Conservation (phyloP, 2,329 filamentous ascomycete genomes). For the Lasiodiplodia hormozganensis region DNA sequence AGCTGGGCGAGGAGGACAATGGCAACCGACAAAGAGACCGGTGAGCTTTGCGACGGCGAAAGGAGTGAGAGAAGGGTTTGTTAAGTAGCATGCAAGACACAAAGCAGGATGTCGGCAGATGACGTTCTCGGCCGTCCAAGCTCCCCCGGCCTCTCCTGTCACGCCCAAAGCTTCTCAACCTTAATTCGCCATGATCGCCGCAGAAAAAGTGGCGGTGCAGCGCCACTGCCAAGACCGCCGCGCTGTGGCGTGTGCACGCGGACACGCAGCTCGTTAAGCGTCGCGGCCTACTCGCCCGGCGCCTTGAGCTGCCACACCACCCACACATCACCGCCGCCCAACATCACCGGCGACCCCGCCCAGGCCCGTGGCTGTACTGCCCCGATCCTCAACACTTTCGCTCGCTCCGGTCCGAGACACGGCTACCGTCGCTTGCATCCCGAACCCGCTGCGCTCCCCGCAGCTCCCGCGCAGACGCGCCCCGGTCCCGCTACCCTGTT, state of each 20-base stretch:
- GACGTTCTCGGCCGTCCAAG: slow-evolving; percentile 18
- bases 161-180: slow-evolving; percentile 8
- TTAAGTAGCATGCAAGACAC: slow-evolving; percentile 9
- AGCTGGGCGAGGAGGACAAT: not conserved
- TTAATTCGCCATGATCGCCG: slow-evolving; percentile 7
- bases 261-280: slow-evolving; percentile 17
- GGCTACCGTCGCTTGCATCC: slow-evolving; percentile 7
- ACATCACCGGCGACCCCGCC: slow-evolving; percentile 21
- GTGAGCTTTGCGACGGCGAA: not conserved
- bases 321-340: slow-evolving; percentile 8
- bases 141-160: slow-evolving; percentile 1
- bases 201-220: slow-evolving; percentile 9
- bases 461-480: slow-evolving; percentile 42
- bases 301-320: slow-evolving; percentile 1
- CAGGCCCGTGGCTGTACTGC: slow-evolving; percentile 26
- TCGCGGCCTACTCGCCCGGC: slow-evolving; percentile 6
- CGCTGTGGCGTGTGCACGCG: not conserved
- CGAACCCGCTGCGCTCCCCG: slow-evolving; percentile 16
- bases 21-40: slow-evolving; percentile 10
- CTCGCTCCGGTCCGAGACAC: slow-evolving; percentile 1
- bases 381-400: slow-evolving; percentile 24
- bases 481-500: slow-evolving; percentile 8
- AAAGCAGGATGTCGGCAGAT: slow-evolving; percentile 22
- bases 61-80: not conserved
- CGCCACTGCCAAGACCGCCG: slow-evolving; percentile 14